A percentile compares a stretch with the other conserved stretches of the same genome.
phyloP scores from a whole-genome alignment of 129 eudicot species.

The Flaveria brownii region DNA sequence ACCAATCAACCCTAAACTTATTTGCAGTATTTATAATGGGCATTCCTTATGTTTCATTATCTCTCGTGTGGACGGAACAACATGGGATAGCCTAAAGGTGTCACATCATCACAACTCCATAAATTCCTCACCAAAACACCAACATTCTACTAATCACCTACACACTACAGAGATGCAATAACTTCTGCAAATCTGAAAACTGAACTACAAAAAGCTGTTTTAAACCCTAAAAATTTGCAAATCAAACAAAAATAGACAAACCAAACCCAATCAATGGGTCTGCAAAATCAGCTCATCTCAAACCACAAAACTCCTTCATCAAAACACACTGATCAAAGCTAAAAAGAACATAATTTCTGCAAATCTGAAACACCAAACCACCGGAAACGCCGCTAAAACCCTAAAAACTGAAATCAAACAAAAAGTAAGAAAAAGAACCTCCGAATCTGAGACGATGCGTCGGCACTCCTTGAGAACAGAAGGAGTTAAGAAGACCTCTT shows the following conservation, averaged over 20 bases:
- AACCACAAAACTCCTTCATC: not conserved
- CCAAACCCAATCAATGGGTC: not conserved
- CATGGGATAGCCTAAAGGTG: no score
- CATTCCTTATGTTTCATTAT: not conserved
- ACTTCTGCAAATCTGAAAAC: not conserved
- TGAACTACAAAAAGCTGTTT: slow-evolving; percentile 10
- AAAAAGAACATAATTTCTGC: not conserved
- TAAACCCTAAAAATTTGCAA: not conserved
- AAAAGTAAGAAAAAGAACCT: slow-evolving; percentile 35
- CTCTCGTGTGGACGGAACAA: no score
- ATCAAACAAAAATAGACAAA: not conserved
- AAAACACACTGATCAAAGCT: not conserved
- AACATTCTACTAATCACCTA: slow-evolving; percentile 6
- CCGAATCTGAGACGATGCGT: slow-evolving; percentile 87
- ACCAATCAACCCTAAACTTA: not conserved
- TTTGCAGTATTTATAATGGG: not conserved
- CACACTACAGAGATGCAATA: not conserved
- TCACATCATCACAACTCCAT: not conserved
- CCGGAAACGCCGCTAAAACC: slow-evolving; percentile 13
- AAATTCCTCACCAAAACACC: not conserved
- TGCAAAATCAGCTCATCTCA: not conserved
- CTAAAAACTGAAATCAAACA: not conserved
- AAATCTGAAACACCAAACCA: not conserved
- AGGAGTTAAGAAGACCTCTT: slow-evolving; percentile 92
- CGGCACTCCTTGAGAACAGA: slow-evolving; percentile 90